Conservation (phyloP, 2,329 filamentous ascomycete genomes). For the Hypomyces perniciosus region DNA sequence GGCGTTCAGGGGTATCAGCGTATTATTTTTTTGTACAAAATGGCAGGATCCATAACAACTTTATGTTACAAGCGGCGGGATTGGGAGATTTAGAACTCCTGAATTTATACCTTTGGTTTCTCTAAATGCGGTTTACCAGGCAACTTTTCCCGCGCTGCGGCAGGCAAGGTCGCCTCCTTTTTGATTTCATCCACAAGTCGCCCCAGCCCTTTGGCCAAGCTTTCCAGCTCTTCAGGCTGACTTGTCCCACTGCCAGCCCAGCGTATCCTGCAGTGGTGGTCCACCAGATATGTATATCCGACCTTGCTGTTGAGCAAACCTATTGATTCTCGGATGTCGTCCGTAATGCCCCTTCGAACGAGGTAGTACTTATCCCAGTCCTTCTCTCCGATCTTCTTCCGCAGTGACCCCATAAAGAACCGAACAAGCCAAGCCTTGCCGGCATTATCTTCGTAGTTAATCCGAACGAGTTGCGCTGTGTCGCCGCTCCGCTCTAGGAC, state of each 20-base stretch:
- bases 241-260: constrained; percentile 83
- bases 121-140: constrained; percentile 27
- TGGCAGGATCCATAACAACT: constrained; percentile 14
- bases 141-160: constrained; percentile 29
- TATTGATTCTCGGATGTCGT: constrained; percentile 57
- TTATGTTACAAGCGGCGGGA: constrained; percentile 16
- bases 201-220: constrained; percentile 58
- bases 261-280: constrained; percentile 79
- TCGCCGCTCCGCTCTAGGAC: constrained; percentile 49
- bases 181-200: constrained; percentile 56
- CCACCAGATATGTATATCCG: constrained; percentile 88
- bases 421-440: constrained; percentile 56
- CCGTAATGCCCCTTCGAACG: constrained; percentile 51
- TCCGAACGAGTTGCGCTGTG: constrained; percentile 67
- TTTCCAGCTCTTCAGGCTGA: constrained; percentile 58
- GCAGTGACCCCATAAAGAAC: constrained; percentile 50
- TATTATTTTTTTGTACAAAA: constrained; percentile 29
- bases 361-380: constrained; percentile 59
- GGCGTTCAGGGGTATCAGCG: constrained; percentile 36
- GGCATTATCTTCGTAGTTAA: constrained; percentile 82
- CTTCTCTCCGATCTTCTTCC: constrained; percentile 42
- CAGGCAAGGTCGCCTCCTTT: constrained; percentile 29
- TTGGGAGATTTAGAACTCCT: constrained; percentile 13
- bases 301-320: constrained; percentile 83
- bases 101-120: constrained; percentile 20